phyloP scores from a whole-genome alignment of 1,284 basidiomycete genomes.

The Thelephora terrestris region DNA sequence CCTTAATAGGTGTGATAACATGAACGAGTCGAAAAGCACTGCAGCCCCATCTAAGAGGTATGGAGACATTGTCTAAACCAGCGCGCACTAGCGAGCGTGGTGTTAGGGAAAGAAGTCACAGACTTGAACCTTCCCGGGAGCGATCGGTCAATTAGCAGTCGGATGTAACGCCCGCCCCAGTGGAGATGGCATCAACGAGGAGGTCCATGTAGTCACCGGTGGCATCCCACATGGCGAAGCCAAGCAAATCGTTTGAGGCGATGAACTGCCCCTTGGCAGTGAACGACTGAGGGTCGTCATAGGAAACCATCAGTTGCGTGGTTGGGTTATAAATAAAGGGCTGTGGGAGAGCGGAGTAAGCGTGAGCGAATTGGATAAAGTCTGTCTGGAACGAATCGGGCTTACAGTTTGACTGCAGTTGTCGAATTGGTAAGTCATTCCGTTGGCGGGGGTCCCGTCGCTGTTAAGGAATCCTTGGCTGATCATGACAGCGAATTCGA shows the following conservation, averaged over 20 bases:
- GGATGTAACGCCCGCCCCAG: neutral
- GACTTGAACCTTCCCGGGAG: too few relatives aligned
- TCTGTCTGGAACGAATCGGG: constrained; percentile 2
- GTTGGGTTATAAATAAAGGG: constrained; percentile 36
- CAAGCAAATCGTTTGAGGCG: constrained; percentile 28
- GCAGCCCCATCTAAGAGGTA: too few relatives aligned
- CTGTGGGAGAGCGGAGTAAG: constrained; percentile 15
- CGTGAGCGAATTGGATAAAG: neutral
- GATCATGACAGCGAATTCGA: constrained; percentile 32
- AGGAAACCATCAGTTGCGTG: constrained; percentile 29
- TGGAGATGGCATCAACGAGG: constrained; percentile 33
- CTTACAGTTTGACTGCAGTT: constrained; percentile 38
- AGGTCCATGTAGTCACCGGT: constrained; percentile 41
- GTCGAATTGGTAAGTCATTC: constrained; percentile 34
- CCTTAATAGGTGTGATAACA: too few relatives aligned
- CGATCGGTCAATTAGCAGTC: neutral
- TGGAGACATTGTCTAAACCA: too few relatives aligned
- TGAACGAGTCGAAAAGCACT: too few relatives aligned
- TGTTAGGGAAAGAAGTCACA: too few relatives aligned
- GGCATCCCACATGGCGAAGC: constrained; percentile 48
- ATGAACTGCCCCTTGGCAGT: constrained; percentile 26
- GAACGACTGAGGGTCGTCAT: constrained; percentile 30
- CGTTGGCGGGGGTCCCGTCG: constrained; percentile 26
- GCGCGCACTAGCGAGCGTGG: too few relatives aligned
- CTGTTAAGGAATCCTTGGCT: constrained; percentile 27